Conservation (phyloP, 2,329 filamentous ascomycete genomes). For the Scedosporium minutisporum region DNA sequence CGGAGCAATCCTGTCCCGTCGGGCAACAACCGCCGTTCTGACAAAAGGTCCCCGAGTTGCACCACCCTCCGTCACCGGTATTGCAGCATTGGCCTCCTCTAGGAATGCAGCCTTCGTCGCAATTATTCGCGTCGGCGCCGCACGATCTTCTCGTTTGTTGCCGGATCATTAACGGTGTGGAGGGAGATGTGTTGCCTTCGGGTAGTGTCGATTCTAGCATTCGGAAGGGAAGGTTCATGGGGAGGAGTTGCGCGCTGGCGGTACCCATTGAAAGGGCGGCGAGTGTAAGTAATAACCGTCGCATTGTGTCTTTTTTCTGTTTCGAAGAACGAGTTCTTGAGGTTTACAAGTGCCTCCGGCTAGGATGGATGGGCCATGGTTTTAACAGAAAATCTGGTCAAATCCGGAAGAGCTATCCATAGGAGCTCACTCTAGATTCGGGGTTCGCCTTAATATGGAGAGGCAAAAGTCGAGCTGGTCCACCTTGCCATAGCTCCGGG, state of each 20-base stretch:
- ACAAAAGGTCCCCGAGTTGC: neutral
- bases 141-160: neutral
- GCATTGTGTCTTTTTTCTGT: neutral
- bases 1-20: neutral
- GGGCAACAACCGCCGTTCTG: neutral
- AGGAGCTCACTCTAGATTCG: neutral
- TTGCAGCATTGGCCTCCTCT: neutral
- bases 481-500: neutral
- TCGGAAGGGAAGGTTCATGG: neutral
- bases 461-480: neutral
- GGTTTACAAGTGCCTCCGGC: neutral
- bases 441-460: neutral
- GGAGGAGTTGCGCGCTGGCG: neutral
- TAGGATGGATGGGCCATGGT: neutral
- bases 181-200: neutral
- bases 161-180: neutral
- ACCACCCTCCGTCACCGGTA: neutral
- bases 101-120: neutral
- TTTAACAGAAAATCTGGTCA: neutral
- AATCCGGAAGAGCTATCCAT: neutral
- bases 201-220: neutral
- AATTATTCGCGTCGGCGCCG: neutral
- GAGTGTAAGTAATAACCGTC: neutral
- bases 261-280: neutral
- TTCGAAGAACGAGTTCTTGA: neutral